Conservation (phyloP, 2,329 filamentous ascomycete species). For the Neocatenulostroma microsporum region DNA sequence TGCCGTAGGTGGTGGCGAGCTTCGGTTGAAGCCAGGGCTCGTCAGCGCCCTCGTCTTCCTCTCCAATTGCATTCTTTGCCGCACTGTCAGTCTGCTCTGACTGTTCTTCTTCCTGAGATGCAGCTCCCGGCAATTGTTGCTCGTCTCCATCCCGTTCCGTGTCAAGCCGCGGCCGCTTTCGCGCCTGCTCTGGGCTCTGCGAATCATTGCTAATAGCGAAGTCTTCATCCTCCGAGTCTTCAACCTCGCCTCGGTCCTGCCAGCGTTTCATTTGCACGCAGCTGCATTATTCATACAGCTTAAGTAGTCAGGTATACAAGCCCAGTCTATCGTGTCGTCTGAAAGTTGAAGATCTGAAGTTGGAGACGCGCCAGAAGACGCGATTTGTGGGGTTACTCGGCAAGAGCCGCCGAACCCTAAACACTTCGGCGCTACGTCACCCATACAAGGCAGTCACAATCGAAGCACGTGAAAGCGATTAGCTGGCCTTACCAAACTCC, state of each 20-base stretch:
- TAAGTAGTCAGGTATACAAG: too few relatives aligned
- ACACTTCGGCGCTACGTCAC: slow-evolving; percentile 1
- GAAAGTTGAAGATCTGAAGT: slow-evolving; percentile 1
- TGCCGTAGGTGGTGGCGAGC: slow-evolving; percentile 17
- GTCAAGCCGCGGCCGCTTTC: slow-evolving; percentile 16
- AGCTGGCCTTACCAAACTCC: too few relatives aligned
- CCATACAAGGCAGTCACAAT: neutral
- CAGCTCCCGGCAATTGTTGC: neutral
- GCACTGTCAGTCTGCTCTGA: neutral
- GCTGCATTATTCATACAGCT: too few relatives aligned
- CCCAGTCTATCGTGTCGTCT: too few relatives aligned
- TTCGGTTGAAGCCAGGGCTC: slow-evolving; percentile 16
- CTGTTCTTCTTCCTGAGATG: neutral
- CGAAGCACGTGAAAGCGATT: too few relatives aligned
- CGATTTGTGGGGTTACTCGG: slow-evolving; percentile 1
- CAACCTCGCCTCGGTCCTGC: slow-evolving; percentile 43
- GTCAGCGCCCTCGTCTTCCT: slow-evolving; percentile 11
- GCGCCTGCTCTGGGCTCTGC: slow-evolving; percentile 14
- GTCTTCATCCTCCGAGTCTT: slow-evolving; percentile 47
- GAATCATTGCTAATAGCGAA: slow-evolving; percentile 19
- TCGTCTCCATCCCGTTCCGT: slow-evolving; percentile 1
- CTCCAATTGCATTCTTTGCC: neutral
- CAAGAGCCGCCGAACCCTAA: neutral
- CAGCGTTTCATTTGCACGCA: slow-evolving; percentile 40
- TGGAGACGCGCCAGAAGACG: slow-evolving; percentile 3